These are phyloP conservation scores for Candida patagonica DNA, from an alignment of 805 yeast species.

Conservation along the genomic window DNA sequence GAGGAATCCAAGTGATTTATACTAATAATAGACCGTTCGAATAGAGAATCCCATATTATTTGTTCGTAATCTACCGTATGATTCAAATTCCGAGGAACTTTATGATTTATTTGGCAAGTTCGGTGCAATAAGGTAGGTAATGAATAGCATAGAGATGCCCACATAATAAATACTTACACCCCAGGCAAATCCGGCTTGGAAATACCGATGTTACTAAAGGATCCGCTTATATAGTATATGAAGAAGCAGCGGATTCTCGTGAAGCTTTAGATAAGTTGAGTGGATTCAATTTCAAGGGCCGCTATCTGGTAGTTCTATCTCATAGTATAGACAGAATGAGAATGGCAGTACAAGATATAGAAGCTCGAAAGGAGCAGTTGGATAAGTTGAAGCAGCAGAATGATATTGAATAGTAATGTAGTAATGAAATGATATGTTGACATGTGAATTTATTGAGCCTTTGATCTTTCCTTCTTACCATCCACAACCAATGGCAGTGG, in stretches of 20 bases:
- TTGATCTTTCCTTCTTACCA: too few species aligned
- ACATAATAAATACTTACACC: background rate
- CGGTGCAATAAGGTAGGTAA: slow-evolving; percentile 37
- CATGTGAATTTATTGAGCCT: too few species aligned
- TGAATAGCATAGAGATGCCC: background rate
- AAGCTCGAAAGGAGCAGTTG: slow-evolving; percentile 21
- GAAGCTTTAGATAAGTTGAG: slow-evolving; percentile 45
- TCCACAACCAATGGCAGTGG: too few species aligned
- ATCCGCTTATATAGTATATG: slow-evolving; percentile 47
- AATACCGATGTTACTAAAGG: slow-evolving; percentile 35
- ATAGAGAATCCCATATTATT: slow-evolving; percentile 33
- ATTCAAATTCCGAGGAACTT: slow-evolving; percentile 36
- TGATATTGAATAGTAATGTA: slow-evolving; percentile 18
- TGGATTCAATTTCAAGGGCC: slow-evolving; percentile 50
- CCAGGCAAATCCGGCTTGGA: slow-evolving; percentile 41
- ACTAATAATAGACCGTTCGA: background rate
- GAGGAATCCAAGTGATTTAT: too few species aligned
- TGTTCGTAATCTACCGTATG: slow-evolving; percentile 52
- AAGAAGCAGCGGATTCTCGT: slow-evolving; percentile 38
- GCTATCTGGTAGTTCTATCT: slow-evolving; percentile 46
- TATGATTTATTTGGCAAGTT: slow-evolving; percentile 45
- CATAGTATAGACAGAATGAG: slow-evolving; percentile 36
- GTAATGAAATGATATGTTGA: too few species aligned
- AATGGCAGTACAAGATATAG: slow-evolving; percentile 25
- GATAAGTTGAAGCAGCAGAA: slow-evolving; percentile 22